Conservation (phyloP, 2,329 filamentous ascomycete species). For the Juglanconis sp. region DNA sequence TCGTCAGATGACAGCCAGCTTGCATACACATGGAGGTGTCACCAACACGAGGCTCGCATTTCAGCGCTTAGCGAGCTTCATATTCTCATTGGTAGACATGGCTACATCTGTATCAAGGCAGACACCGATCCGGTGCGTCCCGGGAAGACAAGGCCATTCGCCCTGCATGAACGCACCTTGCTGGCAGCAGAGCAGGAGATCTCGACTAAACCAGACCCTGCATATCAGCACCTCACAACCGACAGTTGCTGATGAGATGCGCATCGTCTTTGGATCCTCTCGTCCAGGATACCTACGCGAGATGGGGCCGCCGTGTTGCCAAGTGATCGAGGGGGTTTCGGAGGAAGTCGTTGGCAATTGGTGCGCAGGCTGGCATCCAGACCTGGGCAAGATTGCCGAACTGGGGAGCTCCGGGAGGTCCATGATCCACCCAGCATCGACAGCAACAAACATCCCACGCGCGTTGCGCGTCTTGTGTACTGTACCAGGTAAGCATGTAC, state of each 20-base stretch:
- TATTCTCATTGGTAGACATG: constrained; percentile 14
- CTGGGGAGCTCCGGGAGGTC: neutral
- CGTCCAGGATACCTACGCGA: neutral
- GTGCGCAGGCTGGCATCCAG: neutral
- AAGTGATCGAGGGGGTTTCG: neutral
- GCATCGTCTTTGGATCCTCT: neutral
- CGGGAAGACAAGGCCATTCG: neutral
- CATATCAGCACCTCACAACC: neutral
- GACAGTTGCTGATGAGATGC: too few species aligned
- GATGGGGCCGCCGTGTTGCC: neutral
- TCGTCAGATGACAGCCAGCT: constrained; percentile 8
- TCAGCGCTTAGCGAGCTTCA: constrained; percentile 17
- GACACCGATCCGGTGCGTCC: too few species aligned
- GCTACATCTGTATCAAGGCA: neutral
- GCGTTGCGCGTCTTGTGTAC: constrained; percentile 12
- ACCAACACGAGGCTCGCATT: neutral
- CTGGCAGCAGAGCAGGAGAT: neutral
- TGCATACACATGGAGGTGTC: neutral
- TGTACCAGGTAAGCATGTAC: neutral
- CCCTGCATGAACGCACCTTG: neutral
- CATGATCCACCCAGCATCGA: constrained; percentile 1
- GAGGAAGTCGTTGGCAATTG: neutral
- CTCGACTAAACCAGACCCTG: neutral
- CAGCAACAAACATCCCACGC: constrained; percentile 11
- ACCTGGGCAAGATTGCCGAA: constrained; percentile 2